Conservation (phyloP, 352 stramenopile genomes). For the Halophytophthora batemanensis region DNA sequence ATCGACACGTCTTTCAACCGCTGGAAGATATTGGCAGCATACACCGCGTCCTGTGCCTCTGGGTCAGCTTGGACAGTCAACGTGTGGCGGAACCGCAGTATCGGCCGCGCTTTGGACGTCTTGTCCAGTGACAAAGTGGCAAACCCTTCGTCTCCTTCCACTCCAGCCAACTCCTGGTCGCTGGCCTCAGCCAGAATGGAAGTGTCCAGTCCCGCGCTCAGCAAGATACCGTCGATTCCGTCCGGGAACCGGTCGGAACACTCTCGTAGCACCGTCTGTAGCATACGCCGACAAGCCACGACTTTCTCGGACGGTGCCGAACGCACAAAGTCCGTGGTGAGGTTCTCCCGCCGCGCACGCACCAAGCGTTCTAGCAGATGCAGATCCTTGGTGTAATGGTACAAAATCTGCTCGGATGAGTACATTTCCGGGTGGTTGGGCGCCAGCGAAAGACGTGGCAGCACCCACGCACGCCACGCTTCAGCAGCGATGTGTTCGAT, state of each 20-base stretch:
- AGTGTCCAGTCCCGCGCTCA: constrained; percentile 69
- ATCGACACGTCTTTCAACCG: constrained; percentile 40
- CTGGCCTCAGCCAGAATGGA: constrained; percentile 68
- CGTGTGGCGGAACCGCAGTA: constrained; percentile 49
- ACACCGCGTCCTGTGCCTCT: constrained; percentile 39
- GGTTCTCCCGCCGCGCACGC: constrained; percentile 23
- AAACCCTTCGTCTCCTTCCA: constrained; percentile 11
- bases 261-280: constrained; percentile 56
- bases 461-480: constrained; percentile 52
- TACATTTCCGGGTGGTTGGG: constrained; percentile 64
- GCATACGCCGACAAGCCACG: constrained; percentile 40
- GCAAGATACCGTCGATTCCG: constrained; percentile 45
- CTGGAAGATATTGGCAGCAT: constrained; percentile 41
- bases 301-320: constrained; percentile 25
- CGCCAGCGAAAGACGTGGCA: constrained; percentile 55
- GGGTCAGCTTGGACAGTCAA: constrained; percentile 54
- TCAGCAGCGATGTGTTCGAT: constrained; percentile 34
- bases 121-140: constrained; percentile 45
- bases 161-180: constrained; percentile 25
- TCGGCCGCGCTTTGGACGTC: constrained; percentile 23
- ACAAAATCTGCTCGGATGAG: constrained; percentile 57
- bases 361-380: constrained; percentile 36
- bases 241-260: constrained; percentile 26
- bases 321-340: constrained; percentile 49
- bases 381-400: constrained; percentile 74